A percentile compares a stretch with the other conserved stretches of the same genome.
These are phyloP conservation scores for Westerdykella ornata DNA, from an alignment of 2,329 filamentous ascomycete genomes.

Conservation along the genomic window DNA sequence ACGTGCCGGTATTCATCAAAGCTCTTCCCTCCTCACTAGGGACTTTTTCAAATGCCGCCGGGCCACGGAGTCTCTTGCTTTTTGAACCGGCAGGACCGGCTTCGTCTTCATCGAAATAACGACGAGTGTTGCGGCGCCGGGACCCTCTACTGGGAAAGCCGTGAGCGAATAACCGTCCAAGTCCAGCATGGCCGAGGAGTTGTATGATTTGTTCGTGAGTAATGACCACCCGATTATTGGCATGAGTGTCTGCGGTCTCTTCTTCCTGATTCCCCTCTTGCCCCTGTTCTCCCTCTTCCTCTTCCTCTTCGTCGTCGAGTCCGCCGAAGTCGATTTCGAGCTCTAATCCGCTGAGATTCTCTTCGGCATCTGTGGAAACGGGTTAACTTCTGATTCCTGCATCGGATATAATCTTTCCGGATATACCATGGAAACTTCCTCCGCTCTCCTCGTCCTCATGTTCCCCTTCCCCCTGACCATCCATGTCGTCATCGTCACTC, in stretches of 20 bases:
- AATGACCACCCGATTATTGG: conserved; percentile 20
- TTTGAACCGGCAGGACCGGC: conserved; percentile 10
- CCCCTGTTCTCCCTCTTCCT: conserved; percentile 27
- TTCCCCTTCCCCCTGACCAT: conserved; percentile 41
- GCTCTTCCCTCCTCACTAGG: conserved; percentile 70
- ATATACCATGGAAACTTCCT: conserved; percentile 32
- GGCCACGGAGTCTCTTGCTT: conserved; percentile 45
- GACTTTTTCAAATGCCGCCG: conserved; percentile 64
- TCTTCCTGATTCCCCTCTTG: conserved; percentile 32
- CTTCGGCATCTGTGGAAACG: conserved; percentile 33
- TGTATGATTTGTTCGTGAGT: conserved; percentile 49
- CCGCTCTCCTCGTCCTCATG: conserved; percentile 37
- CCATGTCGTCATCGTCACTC: conserved; percentile 46
- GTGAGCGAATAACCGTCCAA: conserved; percentile 47
- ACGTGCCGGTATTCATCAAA: conserved; percentile 75
- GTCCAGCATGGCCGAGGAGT: conserved; percentile 48
- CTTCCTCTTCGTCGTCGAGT: conserved; percentile 29
- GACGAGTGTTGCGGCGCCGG: conserved; percentile 8
- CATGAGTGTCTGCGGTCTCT: conserved; percentile 10
- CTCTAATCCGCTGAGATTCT: conserved; percentile 39
- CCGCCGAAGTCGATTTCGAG: conserved; percentile 39
- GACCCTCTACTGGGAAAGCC: conserved; percentile 20
- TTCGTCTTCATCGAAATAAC: not conserved
- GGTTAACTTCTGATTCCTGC: conserved; percentile 9
- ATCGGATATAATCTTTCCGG: not conserved